phyloP scores from a whole-genome alignment of 768 basidiomycete species.

The Suillus subluteus region DNA sequence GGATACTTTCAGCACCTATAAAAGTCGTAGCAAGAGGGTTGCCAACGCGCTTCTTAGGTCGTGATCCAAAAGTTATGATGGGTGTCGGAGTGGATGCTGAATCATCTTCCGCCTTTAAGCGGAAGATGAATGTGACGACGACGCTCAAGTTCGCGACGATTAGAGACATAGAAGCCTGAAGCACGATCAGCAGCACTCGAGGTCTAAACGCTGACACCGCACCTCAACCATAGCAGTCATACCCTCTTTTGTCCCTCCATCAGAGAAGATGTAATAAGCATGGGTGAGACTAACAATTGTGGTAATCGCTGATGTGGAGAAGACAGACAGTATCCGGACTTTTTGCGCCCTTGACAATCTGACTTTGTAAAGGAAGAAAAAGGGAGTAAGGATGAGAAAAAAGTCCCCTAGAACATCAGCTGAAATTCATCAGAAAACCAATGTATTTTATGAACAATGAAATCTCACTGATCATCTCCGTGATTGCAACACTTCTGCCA shows the following conservation, averaged over 20 bases:
- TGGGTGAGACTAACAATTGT: conserved; percentile 49
- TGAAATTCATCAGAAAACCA: conserved; percentile 21
- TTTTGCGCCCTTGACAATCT: conserved; percentile 42
- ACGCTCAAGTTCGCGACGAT: not conserved
- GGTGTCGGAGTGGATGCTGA: not conserved
- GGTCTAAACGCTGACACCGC: not conserved
- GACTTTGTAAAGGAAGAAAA: conserved; percentile 47
- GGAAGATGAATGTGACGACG: not conserved
- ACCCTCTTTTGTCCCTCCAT: not conserved
- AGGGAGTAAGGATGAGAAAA: conserved; percentile 48
- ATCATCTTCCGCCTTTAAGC: not conserved
- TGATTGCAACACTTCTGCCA: too few species aligned
- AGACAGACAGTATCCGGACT: conserved; percentile 46
- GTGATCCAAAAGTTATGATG: not conserved
- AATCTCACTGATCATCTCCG: too few species aligned
- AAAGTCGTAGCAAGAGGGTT: not conserved
- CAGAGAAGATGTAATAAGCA: conserved; percentile 34
- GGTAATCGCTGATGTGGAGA: conserved; percentile 57
- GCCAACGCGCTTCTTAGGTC: not conserved
- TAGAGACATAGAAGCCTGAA: not conserved
- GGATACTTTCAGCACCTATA: not conserved
- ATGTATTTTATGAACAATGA: too few species aligned
- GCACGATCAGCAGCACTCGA: not conserved
- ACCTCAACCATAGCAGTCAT: not conserved
- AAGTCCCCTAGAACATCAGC: conserved; percentile 53